phyloP scores from a whole-genome alignment of 1,139 yeast species.

The Trichomonascaceae sp. region DNA sequence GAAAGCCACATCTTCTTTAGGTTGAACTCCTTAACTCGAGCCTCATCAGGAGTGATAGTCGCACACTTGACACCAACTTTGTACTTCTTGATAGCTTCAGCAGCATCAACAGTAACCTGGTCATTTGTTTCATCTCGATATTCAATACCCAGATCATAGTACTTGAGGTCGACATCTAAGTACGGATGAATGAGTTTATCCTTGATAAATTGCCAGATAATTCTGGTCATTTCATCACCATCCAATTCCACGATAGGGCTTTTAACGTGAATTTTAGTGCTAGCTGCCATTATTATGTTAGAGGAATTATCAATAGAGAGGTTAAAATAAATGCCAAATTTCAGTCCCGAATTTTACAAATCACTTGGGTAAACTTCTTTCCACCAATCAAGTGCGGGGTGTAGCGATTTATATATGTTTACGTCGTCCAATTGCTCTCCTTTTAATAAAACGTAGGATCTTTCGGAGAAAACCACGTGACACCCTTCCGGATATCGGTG shows the following conservation, averaged over 20 bases:
- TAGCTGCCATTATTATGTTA: slow-evolving; percentile 7
- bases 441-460: neutral
- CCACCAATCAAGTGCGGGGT: neutral
- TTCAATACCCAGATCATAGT: slow-evolving; percentile 83
- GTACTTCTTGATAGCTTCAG: slow-evolving; percentile 79
- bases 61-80: slow-evolving; percentile 97
- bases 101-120: slow-evolving; percentile 82
- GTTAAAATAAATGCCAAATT: neutral
- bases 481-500: neutral
- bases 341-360: neutral
- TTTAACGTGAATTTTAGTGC: slow-evolving; percentile 64
- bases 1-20: slow-evolving; percentile 96
- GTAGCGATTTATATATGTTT: neutral
- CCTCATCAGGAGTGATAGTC: slow-evolving; percentile 97
- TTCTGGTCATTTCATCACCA: slow-evolving; percentile 94
- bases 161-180: slow-evolving; percentile 80
- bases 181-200: slow-evolving; percentile 73
- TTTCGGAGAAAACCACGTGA: neutral
- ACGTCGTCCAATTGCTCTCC: neutral
- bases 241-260: slow-evolving; percentile 93
- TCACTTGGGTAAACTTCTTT: neutral
- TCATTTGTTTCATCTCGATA: slow-evolving; percentile 84
- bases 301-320: neutral
- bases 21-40: slow-evolving; percentile 80
- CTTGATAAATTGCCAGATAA: slow-evolving; percentile 83